Percentiles rank a stretch among this genome's conserved stretches.
These are phyloP conservation scores for Zygoascus ofunaensis DNA, from an alignment of 805 yeast species.

Conservation along the genomic window DNA sequence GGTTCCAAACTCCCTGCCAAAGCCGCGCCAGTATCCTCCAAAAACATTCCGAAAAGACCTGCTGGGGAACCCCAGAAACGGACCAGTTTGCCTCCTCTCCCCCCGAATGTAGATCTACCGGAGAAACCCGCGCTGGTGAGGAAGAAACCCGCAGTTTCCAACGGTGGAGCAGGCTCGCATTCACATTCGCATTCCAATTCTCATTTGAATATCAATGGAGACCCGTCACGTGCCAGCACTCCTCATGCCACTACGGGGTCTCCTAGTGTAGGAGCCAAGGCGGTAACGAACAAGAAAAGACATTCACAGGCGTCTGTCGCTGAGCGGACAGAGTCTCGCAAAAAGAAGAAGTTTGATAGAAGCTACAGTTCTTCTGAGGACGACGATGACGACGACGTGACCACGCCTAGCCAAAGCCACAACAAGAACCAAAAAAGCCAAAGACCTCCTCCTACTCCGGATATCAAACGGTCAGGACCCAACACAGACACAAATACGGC, in stretches of 20 bases:
- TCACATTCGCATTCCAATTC: too few species aligned
- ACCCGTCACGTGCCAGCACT: neutral
- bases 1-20: too few species aligned
- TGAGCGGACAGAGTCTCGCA: neutral
- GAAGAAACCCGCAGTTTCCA: neutral
- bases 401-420: neutral
- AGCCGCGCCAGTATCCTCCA: too few species aligned
- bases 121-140: neutral
- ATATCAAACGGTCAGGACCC: neutral
- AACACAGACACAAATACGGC: neutral
- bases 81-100: neutral
- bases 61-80: too few species aligned
- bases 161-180: neutral
- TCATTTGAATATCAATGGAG: neutral
- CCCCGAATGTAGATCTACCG: neutral
- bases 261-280: neutral
- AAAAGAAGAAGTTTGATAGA: constrained; percentile 2
- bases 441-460: too few species aligned
- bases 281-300: neutral
- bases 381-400: neutral
- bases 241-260: neutral
- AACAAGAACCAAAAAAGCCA: neutral
- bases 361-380: constrained; percentile 2
- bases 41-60: too few species aligned
- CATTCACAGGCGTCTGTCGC: neutral